phyloP scores from a whole-genome alignment of 1,139 yeast species.

The Pichia inconspicua region DNA sequence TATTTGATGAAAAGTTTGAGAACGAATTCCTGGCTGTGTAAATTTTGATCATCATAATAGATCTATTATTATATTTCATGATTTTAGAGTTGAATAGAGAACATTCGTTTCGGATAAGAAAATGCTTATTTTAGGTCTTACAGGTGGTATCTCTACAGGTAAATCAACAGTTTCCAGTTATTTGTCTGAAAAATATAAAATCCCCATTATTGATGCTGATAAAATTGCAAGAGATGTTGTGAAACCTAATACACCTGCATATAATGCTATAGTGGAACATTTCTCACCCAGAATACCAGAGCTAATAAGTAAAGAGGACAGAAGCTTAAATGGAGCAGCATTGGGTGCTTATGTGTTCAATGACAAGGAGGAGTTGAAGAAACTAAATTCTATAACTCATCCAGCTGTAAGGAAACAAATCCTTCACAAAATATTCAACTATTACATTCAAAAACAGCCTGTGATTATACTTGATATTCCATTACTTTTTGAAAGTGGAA shows the following conservation, averaged over 20 bases:
- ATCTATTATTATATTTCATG: no score
- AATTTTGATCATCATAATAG: no score
- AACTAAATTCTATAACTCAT: slow-evolving; percentile 72
- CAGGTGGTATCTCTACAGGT: slow-evolving; percentile 96
- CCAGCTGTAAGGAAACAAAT: slow-evolving; percentile 80
- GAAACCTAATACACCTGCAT: slow-evolving; percentile 69
- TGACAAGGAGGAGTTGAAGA: slow-evolving; percentile 44
- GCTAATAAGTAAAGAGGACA: slow-evolving; percentile 42
- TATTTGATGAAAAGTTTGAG: no score
- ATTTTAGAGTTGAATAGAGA: no score
- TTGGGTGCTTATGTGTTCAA: slow-evolving; percentile 71
- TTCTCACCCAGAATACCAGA: slow-evolving; percentile 52
- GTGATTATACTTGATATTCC: slow-evolving; percentile 86
- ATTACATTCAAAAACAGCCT: slow-evolving; percentile 43
- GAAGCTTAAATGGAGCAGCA: slow-evolving; percentile 54
- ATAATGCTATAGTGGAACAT: slow-evolving; percentile 50
- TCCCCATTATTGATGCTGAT: slow-evolving; percentile 83
- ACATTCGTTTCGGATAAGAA: background rate
- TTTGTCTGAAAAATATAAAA: slow-evolving; percentile 41
- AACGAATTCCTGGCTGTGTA: background rate
- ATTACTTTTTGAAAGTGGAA: slow-evolving; percentile 69
- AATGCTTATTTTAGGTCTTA: slow-evolving; percentile 86
- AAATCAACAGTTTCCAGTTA: slow-evolving; percentile 79
- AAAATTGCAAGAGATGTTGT: slow-evolving; percentile 79
- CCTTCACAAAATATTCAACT: slow-evolving; percentile 44